Conservation (phyloP, 1,284 basidiomycete species). For the Grifola frondosa region DNA sequence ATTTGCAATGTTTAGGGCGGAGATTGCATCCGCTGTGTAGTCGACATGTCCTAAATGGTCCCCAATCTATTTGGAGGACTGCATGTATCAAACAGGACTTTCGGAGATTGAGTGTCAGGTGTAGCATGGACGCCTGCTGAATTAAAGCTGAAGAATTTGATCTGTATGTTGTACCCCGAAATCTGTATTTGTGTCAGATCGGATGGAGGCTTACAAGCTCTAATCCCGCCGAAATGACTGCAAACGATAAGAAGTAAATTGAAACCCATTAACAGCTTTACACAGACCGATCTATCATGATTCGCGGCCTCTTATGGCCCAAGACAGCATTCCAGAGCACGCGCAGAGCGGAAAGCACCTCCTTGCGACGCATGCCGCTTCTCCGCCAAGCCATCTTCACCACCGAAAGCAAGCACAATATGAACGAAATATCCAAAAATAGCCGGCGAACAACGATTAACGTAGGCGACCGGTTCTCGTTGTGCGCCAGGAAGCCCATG, state of each 20-base stretch:
- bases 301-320: slow-evolving; percentile 50
- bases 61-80: too few species aligned
- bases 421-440: slow-evolving; percentile 72
- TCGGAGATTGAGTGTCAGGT: too few species aligned
- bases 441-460: slow-evolving; percentile 66
- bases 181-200: too few species aligned
- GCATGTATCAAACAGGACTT: too few species aligned
- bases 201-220: too few species aligned
- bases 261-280: slow-evolving; percentile 6
- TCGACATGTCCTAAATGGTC: slow-evolving; percentile 55
- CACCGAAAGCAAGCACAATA: slow-evolving; percentile 55
- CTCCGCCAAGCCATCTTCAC: slow-evolving; percentile 62
- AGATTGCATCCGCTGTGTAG: slow-evolving; percentile 91
- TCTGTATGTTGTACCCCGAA: too few species aligned
- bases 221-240: neutral
- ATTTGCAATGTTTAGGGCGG: slow-evolving; percentile 54
- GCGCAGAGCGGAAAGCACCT: slow-evolving; percentile 61
- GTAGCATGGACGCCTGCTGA: too few species aligned
- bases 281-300: slow-evolving; percentile 48
- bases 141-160: too few species aligned
- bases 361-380: slow-evolving; percentile 65
- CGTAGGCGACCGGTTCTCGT: slow-evolving; percentile 60
- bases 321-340: slow-evolving; percentile 70
- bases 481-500: slow-evolving; percentile 53
- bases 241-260: neutral